A percentile compares a stretch with the other conserved stretches of the same genome.
Conservation (phyloP, 1,284 basidiomycete species). For the Termitomyces sp. region DNA sequence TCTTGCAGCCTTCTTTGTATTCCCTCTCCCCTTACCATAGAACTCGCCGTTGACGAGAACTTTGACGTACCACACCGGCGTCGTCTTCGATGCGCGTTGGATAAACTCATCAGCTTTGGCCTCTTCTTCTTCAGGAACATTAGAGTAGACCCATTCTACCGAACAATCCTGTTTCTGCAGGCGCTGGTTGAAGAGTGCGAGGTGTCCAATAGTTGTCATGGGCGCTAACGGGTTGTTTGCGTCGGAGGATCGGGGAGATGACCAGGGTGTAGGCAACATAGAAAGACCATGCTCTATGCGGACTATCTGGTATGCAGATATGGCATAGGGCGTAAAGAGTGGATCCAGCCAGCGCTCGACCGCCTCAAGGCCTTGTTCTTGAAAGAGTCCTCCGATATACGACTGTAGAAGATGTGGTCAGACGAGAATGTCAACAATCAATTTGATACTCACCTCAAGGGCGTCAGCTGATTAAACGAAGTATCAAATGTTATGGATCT, state of each 20-base stretch:
- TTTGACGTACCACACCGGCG: slow-evolving; percentile 66
- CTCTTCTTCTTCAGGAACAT: slow-evolving; percentile 20
- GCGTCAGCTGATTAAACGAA: slow-evolving; percentile 50
- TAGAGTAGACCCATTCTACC: slow-evolving; percentile 67
- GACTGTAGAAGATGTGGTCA: slow-evolving; percentile 37
- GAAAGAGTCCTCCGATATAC: slow-evolving; percentile 68
- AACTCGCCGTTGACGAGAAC: slow-evolving; percentile 55
- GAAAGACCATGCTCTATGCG: slow-evolving; percentile 60
- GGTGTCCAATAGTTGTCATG: slow-evolving; percentile 48
- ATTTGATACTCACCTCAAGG: slow-evolving; percentile 51
- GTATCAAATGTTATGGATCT: slow-evolving; percentile 3
- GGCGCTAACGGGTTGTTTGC: slow-evolving; percentile 12
- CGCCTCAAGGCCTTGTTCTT: slow-evolving; percentile 56
- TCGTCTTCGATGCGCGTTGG: slow-evolving; percentile 43
- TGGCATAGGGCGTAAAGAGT: slow-evolving; percentile 58
- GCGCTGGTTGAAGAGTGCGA: slow-evolving; percentile 72
- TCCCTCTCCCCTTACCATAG: slow-evolving; percentile 57
- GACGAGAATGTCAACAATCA: slow-evolving; percentile 4
- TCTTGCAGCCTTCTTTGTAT: slow-evolving; percentile 70
- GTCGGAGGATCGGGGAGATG: slow-evolving; percentile 16
- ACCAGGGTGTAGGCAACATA: slow-evolving; percentile 20
- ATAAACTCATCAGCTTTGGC: slow-evolving; percentile 13
- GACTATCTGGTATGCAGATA: slow-evolving; percentile 54
- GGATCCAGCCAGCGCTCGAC: slow-evolving; percentile 53
- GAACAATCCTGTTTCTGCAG: slow-evolving; percentile 50